phyloP scores from a whole-genome alignment of 2,329 filamentous ascomycete genomes.

The Stachybotrys chartarum region DNA sequence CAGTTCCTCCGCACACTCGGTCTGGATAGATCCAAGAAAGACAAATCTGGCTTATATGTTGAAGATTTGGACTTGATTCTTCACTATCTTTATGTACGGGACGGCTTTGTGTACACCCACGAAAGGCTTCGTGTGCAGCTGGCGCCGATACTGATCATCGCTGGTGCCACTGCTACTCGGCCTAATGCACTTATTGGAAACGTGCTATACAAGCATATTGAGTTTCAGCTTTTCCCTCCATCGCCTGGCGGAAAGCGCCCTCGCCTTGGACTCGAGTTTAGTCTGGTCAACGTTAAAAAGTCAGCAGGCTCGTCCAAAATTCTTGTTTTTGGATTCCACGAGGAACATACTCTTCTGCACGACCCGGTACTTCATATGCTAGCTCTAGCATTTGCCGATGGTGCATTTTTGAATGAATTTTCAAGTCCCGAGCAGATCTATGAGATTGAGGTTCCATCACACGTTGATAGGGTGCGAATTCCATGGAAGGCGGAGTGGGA shows the following conservation, averaged over 20 bases:
- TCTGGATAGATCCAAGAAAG: background rate
- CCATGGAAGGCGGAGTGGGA: background rate
- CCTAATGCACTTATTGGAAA: slow-evolving; percentile 14
- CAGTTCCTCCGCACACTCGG: background rate
- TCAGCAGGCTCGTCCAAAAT: slow-evolving; percentile 13
- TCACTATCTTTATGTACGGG: slow-evolving; percentile 12
- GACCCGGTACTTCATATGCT: background rate
- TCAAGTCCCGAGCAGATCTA: background rate
- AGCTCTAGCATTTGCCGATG: background rate
- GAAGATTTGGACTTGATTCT: slow-evolving; percentile 14
- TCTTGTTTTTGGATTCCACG: background rate
- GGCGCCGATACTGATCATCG: slow-evolving; percentile 10
- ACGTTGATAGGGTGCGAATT: background rate
- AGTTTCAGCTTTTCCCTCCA: slow-evolving; percentile 15
- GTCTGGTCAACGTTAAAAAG: slow-evolving; percentile 17
- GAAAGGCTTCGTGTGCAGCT: slow-evolving; percentile 15
- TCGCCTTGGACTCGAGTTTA: slow-evolving; percentile 12
- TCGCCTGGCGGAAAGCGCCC: slow-evolving; percentile 2
- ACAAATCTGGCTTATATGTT: background rate
- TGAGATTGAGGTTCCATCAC: background rate
- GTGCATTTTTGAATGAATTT: background rate
- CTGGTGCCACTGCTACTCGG: slow-evolving; percentile 13
- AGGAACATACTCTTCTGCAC: background rate
- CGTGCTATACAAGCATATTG: slow-evolving; percentile 15
- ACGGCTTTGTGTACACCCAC: slow-evolving; percentile 14